Evolutionary conservation across 2,329 filamentous ascomycete species (phyloP).

Genomic region (Immersiporthe knoxdaviesiana): DNA sequence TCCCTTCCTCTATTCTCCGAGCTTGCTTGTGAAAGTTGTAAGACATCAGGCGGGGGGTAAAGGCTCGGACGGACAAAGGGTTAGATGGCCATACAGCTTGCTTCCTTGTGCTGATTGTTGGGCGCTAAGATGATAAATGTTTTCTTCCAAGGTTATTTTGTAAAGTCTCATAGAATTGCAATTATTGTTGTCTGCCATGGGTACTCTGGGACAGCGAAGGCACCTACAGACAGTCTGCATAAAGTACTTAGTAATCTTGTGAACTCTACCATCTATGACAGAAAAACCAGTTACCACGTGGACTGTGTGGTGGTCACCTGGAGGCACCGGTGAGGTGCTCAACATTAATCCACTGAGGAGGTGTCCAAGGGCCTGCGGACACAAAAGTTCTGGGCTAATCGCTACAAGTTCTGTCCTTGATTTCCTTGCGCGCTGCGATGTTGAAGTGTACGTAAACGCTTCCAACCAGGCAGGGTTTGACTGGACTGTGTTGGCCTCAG

Average conservation of each 20-base stretch:
- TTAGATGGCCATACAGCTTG: too few relatives aligned
- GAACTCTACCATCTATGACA: background rate
- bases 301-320: background rate
- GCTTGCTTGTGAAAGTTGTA: too few relatives aligned
- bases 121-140: background rate
- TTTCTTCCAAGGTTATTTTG: background rate
- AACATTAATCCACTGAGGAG: background rate
- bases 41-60: too few relatives aligned
- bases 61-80: too few relatives aligned
- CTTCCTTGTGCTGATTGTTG: background rate
- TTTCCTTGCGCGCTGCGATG: background rate
- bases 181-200: background rate
- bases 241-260: background rate
- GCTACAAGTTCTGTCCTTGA: background rate
- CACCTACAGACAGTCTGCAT: background rate
- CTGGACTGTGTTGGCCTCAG: background rate
- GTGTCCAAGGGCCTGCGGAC: background rate
- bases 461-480: background rate
- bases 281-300: background rate
- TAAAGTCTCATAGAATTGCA: too few relatives aligned
- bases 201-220: background rate
- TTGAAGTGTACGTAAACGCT: background rate
- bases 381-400: background rate
- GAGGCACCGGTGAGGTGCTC: background rate
- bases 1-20: too few relatives aligned